phyloP scores from a whole-genome alignment of 2,329 filamentous ascomycete species.

The Colletotrichum australisinense region DNA sequence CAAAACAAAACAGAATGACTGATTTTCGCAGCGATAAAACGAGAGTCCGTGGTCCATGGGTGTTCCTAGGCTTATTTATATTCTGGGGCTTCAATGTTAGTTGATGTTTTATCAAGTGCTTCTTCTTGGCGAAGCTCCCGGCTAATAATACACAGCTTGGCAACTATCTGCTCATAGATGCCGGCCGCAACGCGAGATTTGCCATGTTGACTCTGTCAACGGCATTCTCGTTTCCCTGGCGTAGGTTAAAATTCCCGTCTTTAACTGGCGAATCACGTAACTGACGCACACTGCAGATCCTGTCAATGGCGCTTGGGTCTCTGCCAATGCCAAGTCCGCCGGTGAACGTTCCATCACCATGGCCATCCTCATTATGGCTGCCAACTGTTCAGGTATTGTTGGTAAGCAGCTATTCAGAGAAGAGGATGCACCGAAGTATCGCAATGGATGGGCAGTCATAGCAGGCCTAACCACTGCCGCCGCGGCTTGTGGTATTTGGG shows the following conservation, averaged over 20 bases:
- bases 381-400: slow-evolving; percentile 45
- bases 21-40: slow-evolving; percentile 36
- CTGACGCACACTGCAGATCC: slow-evolving; percentile 32
- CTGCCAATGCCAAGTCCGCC: slow-evolving; percentile 42
- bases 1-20: slow-evolving; percentile 16
- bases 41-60: slow-evolving; percentile 40
- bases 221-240: slow-evolving; percentile 44
- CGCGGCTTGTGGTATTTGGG: slow-evolving; percentile 23
- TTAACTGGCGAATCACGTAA: neutral
- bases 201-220: slow-evolving; percentile 42
- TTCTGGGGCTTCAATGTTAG: slow-evolving; percentile 42
- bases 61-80: slow-evolving; percentile 42
- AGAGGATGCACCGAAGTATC: slow-evolving; percentile 44
- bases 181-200: neutral
- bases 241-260: slow-evolving; percentile 37
- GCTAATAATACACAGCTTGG: slow-evolving; percentile 27
- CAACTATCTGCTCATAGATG: slow-evolving; percentile 26
- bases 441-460: slow-evolving; percentile 43
- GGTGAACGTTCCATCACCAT: slow-evolving; percentile 46
- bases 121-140: neutral
- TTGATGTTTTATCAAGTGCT: neutral
- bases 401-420: slow-evolving; percentile 45
- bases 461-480: slow-evolving; percentile 35
- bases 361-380: slow-evolving; percentile 47
- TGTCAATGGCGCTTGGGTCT: slow-evolving; percentile 45